These are phyloP conservation scores for Botryosphaeria dothidea DNA, from an alignment of 2,329 filamentous ascomycete species.

Conservation along the genomic window DNA sequence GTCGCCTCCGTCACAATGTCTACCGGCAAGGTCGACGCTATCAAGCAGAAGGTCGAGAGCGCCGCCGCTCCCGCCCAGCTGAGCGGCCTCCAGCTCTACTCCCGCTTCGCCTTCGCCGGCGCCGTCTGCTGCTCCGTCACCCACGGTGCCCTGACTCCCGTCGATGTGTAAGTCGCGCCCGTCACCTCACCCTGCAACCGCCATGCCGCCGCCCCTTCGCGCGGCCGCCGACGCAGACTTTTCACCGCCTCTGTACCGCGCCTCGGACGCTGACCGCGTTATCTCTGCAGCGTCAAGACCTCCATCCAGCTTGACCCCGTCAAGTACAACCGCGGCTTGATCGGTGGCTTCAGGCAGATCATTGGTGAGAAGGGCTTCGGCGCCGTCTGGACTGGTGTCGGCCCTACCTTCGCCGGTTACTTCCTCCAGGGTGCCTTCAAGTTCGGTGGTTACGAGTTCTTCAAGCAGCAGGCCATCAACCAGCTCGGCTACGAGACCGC, in stretches of 20 bases:
- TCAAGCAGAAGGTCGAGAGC: slow-evolving; percentile 49
- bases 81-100: slow-evolving; percentile 74
- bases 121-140: slow-evolving; percentile 98
- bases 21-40: slow-evolving; percentile 55
- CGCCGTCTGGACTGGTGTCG: slow-evolving; percentile 59
- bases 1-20: slow-evolving; percentile 36
- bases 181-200: not conserved
- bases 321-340: slow-evolving; percentile 65
- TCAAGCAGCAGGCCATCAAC: slow-evolving; percentile 91
- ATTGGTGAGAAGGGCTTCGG: slow-evolving; percentile 72
- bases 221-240: not conserved
- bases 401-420: slow-evolving; percentile 61
- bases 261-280: not conserved
- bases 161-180: slow-evolving; percentile 86
- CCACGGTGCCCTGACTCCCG: slow-evolving; percentile 93
- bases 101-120: slow-evolving; percentile 93
- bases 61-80: slow-evolving; percentile 56
- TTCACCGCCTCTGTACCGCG: not conserved
- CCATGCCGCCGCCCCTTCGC: not conserved
- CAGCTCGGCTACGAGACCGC: slow-evolving; percentile 67
- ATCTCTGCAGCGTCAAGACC: slow-evolving; percentile 79
- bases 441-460: slow-evolving; percentile 94
- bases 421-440: slow-evolving; percentile 48
- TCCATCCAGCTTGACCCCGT: slow-evolving; percentile 72
- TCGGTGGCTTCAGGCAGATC: slow-evolving; percentile 85